phyloP scores from a whole-genome alignment of 495 filamentous ascomycete genomes.

The Physcia stellaris region DNA sequence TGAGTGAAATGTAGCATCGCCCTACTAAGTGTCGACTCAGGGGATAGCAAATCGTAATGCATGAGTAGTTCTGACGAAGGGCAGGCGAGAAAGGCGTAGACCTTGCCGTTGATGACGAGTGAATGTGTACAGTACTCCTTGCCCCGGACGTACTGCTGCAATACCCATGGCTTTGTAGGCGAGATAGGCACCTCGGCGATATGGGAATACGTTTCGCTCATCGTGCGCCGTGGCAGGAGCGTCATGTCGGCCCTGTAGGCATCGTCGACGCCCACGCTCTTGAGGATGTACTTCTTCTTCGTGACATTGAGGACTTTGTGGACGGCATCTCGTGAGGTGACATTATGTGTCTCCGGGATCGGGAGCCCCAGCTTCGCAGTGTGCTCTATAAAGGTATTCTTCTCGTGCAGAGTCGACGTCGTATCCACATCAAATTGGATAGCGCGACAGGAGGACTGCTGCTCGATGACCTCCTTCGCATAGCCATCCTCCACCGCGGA shows the following conservation, averaged over 20 bases:
- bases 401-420: constrained; percentile 39
- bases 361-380: constrained; percentile 37
- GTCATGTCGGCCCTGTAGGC: constrained; percentile 29
- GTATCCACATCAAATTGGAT: constrained; percentile 40
- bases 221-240: constrained; percentile 38
- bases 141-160: constrained; percentile 53
- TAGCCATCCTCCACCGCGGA: constrained; percentile 47
- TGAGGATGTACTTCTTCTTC: constrained; percentile 45
- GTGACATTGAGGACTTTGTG: constrained; percentile 40
- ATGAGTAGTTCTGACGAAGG: constrained; percentile 41
- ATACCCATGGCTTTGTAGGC: constrained; percentile 43
- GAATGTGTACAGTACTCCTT: constrained; percentile 58
- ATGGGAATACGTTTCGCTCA: constrained; percentile 37
- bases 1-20: constrained; percentile 49
- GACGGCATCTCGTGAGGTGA: constrained; percentile 41
- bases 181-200: constrained; percentile 43
- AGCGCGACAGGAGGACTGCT: constrained; percentile 40
- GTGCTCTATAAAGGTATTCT: constrained; percentile 43
- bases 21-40: constrained; percentile 36
- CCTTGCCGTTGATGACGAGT: constrained; percentile 42
- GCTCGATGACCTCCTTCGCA: constrained; percentile 48
- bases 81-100: constrained; percentile 52
- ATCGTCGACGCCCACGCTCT: constrained; percentile 39
- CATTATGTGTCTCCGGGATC: constrained; percentile 43
- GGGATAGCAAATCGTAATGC: constrained; percentile 45